These are phyloP conservation scores for Dactylellina parvicollis DNA, from an alignment of 2,329 filamentous ascomycete genomes.

Conservation along the genomic window DNA sequence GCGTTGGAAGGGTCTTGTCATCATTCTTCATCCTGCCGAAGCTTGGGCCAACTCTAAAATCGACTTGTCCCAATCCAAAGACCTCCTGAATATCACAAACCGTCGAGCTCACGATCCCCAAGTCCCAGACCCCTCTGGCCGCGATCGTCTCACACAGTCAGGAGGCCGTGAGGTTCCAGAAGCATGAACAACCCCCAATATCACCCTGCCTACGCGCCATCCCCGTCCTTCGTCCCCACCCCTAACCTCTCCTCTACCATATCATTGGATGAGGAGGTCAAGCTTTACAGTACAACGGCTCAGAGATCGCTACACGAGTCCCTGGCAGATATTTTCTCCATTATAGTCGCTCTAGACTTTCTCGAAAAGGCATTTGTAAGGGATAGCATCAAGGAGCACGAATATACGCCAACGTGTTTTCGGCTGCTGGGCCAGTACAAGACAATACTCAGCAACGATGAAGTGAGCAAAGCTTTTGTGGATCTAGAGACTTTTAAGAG, in stretches of 20 bases:
- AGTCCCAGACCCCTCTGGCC: conserved; percentile 13
- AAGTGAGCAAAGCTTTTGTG: conserved; percentile 85
- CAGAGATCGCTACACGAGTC: conserved; percentile 96
- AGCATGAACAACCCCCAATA: conserved; percentile 56
- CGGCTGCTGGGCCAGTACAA: conserved; percentile 96
- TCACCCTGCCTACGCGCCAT: conserved; percentile 57
- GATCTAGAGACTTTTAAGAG: conserved; percentile 90
- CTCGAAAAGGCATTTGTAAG: conserved; percentile 96
- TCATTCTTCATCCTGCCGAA: conserved; percentile 26
- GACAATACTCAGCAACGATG: conserved; percentile 88
- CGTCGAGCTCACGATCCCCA: conserved; percentile 18
- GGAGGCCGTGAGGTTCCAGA: conserved; percentile 21
- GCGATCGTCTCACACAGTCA: conserved; percentile 8
- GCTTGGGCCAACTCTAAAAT: conserved; percentile 51
- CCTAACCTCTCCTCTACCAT: conserved; percentile 56
- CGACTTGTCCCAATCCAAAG: conserved; percentile 43
- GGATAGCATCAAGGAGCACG: conserved; percentile 87
- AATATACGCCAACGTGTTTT: conserved; percentile 93
- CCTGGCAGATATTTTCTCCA: conserved; percentile 95
- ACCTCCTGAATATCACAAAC: conserved; percentile 37
- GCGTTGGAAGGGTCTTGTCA: conserved; percentile 29
- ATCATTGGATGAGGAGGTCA: conserved; percentile 78
- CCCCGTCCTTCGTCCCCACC: conserved; percentile 57
- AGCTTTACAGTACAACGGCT: conserved; percentile 83
- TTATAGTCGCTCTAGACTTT: conserved; percentile 93